A percentile compares a stretch with the other conserved stretches of the same genome.
phyloP scores from a whole-genome alignment of 768 basidiomycete species.

The Lactarius akahatsu region DNA sequence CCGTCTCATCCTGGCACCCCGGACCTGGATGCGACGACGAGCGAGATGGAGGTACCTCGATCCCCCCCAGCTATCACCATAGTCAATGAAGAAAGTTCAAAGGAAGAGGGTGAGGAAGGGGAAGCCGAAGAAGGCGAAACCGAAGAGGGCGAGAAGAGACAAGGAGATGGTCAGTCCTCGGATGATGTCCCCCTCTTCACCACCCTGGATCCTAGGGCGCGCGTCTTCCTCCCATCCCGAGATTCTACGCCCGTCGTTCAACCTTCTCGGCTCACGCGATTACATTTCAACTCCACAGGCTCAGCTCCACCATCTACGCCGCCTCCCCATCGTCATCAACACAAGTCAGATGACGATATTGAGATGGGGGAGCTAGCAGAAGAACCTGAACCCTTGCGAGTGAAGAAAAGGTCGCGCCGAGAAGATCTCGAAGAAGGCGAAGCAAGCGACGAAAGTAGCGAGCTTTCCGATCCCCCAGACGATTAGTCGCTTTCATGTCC shows the following conservation, averaged over 20 bases:
- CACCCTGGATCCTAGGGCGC: constrained; percentile 37
- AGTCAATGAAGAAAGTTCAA: constrained; percentile 30
- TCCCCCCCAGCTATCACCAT: constrained; percentile 54
- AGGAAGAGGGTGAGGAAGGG: constrained; percentile 37
- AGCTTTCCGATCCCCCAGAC: constrained; percentile 74
- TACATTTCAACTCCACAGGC: constrained; percentile 11
- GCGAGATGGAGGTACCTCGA: constrained; percentile 40
- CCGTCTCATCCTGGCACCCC: constrained; percentile 22
- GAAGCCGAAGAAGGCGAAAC: constrained; percentile 47
- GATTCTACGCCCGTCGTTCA: constrained; percentile 29
- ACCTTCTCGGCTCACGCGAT: constrained; percentile 9
- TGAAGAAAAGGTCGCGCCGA: constrained; percentile 50
- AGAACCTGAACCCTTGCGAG: constrained; percentile 50
- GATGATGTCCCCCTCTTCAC: constrained; percentile 34
- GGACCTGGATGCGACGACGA: constrained; percentile 17
- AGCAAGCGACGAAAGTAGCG: constrained; percentile 78
- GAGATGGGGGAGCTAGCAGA: constrained; percentile 93
- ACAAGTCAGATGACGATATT: constrained; percentile 56
- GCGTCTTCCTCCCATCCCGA: constrained; percentile 37
- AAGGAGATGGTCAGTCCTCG: constrained; percentile 38
- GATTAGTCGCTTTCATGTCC: constrained; percentile 31
- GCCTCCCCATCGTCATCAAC: constrained; percentile 24
- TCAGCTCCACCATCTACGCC: constrained; percentile 29
- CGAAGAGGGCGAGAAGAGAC: constrained; percentile 41
- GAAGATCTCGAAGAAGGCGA: constrained; percentile 88